Evolutionary conservation across 1,284 basidiomycete species (phyloP).

Genomic region (Sutorius eximius): DNA sequence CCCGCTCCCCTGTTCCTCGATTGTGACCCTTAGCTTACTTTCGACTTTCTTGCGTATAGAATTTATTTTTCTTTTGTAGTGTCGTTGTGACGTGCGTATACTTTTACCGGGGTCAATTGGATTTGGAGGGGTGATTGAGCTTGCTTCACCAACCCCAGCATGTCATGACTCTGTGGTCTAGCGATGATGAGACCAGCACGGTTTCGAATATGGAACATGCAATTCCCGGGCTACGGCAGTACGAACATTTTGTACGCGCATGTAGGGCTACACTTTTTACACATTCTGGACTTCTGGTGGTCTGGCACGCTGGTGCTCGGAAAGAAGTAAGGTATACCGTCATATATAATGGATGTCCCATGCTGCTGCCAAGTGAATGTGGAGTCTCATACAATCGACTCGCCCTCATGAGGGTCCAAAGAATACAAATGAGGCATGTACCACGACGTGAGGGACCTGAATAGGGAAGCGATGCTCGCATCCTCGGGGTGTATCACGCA

Average conservation of each 20-base stretch:
- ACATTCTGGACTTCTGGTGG: too few species aligned
- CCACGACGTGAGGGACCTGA: constrained; percentile 3
- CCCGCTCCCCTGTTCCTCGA: background rate
- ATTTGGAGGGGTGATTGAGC: background rate
- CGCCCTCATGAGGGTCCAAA: background rate
- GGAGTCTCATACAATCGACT: constrained; percentile 11
- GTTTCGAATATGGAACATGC: too few species aligned
- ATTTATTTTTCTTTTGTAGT: constrained; percentile 14
- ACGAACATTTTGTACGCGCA: too few species aligned
- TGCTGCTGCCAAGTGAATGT: too few species aligned
- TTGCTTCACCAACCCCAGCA: background rate
- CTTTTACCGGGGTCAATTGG: background rate
- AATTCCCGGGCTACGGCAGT: too few species aligned
- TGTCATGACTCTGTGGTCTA: too few species aligned
- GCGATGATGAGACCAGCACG: too few species aligned
- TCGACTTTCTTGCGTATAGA: constrained; percentile 34
- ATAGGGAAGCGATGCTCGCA: background rate
- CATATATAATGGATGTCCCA: too few species aligned
- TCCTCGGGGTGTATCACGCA: constrained; percentile 24
- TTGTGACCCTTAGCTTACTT: constrained; percentile 23
- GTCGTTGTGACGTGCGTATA: background rate
- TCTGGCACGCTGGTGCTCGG: too few species aligned
- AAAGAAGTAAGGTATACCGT: too few species aligned
- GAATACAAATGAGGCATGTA: constrained; percentile 10
- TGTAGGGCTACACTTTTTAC: too few species aligned